Evolutionary conservation across 2,329 filamentous ascomycete genomes (phyloP).

Genomic region (Cladorrhinum sp.): DNA sequence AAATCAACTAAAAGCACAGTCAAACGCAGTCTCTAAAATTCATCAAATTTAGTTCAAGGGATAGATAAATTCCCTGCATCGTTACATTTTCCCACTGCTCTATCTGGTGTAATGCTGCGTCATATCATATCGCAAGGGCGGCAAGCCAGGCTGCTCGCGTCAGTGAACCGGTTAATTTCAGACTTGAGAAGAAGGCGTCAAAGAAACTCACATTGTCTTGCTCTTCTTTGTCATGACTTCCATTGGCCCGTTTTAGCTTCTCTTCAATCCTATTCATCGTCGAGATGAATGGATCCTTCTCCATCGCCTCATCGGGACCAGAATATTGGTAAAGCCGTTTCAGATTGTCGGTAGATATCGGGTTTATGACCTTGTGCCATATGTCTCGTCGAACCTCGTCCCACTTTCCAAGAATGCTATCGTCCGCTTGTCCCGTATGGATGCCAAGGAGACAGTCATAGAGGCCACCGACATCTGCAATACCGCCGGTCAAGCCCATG

Average conservation of each 20-base stretch:
- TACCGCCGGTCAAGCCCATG: slow-evolving; percentile 47
- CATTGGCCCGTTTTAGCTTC: slow-evolving; percentile 3
- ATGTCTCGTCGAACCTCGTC: slow-evolving; percentile 38
- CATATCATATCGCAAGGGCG: slow-evolving; percentile 20
- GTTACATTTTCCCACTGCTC: too few relatives aligned
- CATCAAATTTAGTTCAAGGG: too few relatives aligned
- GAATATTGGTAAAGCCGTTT: slow-evolving; percentile 21
- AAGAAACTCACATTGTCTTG: slow-evolving; percentile 13
- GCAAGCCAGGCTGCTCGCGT: slow-evolving; percentile 8
- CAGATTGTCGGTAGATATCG: slow-evolving; percentile 25
- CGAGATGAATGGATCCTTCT: slow-evolving; percentile 28
- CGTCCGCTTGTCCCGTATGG: slow-evolving; percentile 36
- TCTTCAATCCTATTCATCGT: slow-evolving; percentile 20
- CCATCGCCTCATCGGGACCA: slow-evolving; percentile 24
- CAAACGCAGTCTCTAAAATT: too few relatives aligned
- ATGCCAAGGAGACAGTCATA: slow-evolving; percentile 46
- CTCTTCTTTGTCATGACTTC: neutral
- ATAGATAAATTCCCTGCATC: too few relatives aligned
- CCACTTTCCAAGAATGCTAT: slow-evolving; percentile 42
- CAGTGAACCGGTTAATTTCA: neutral
- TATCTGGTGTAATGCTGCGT: slow-evolving; percentile 18
- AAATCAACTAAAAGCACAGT: too few relatives aligned
- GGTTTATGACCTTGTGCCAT: slow-evolving; percentile 30
- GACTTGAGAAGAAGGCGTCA: neutral
- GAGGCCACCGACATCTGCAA: slow-evolving; percentile 47